Base-by-base conservation (phyloP, 169 alveolate genomes). In the Plasmodium malariae region DNA sequence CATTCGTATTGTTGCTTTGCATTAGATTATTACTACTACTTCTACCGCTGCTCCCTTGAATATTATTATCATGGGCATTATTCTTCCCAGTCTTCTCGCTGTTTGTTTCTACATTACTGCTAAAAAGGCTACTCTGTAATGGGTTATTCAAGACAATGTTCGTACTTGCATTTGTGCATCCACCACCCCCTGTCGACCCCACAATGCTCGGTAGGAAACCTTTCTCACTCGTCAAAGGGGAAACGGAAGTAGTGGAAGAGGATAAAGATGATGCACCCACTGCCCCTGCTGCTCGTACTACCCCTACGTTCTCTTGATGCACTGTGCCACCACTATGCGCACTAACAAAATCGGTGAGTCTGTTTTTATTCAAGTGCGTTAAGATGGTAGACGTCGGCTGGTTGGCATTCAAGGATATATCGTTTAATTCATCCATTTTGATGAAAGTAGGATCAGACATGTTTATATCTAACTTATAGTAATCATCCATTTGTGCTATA, bases 401-500 rank as follows among this genome's bases (percentile, higher is more conserved):
- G 21, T 49, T 49, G 19, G 21, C 4, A n/a, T 49, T 49, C 17
- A 49, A n/a, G 1, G 59, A 48, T 57, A n/a, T 5, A 59, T 59
- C 63, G 26, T 9, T 5, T 1, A 69, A 45, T 7, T 45, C 65
- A 0, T 43, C 62, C n/a, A 69, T 9, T 19, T 69, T 40, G 5
- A 11, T 69, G 26, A 69, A 43, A 69, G 40, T 19, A 7, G 80
- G 40, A 51, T 55, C 36, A 3, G 69, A 26, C 24, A 69, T 60
- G 24, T 71, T 72, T 5, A 86, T 30, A 70, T 86, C 92, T 11
- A 86, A 32, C 9, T 73, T 72, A 36, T 69, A 86, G 36, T 86
- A 86, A 40, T 86, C 87, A 24, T 86, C 92, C 24, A 59, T 70
- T 14, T 86, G 92, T 0, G 92, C 12, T 9, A 86, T 63, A 30